Base-by-base conservation (phyloP, 2,329 filamentous ascomycete genomes). In the Neonectria hederae region DNA sequence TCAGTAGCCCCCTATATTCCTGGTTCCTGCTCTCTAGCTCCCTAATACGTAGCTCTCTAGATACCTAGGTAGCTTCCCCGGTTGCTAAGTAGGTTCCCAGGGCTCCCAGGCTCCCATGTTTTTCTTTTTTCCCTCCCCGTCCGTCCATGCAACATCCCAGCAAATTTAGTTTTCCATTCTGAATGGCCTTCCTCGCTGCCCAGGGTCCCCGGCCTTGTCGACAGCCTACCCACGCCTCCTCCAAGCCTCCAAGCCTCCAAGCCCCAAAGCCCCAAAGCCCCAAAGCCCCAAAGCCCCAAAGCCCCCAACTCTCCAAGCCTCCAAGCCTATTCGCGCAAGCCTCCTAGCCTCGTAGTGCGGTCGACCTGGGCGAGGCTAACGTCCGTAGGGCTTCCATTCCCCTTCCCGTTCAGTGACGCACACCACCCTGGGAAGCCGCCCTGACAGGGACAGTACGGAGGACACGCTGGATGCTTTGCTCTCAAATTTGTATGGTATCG, bases 281-380 rank as follows among this genome's bases (percentile, higher is more conserved):
- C 30, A 9, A 32, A 32, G 30, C 30, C 30, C 13, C 30, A 9
- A 32, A 30, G 14, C 17, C 38, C 48, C 40, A 22, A 38, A 38
- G 35, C 35, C 14, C n/a, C 35, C 32, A 38, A 28, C 5, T 8
- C 26, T 38, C 13, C 43, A 28, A 43, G 40, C 42, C 58, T 56
- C 54, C 43, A 40, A 32, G 21, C 45, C 32, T 57, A 21, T 26
- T 35, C 52, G 24, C 28, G 9, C 53, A 43, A 21, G 26, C 38
- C 22, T 26, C 53, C 19, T 35, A 28, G 52, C 42, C 55, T 54
- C 42, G 55, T 42, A 57, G 59, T 52, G 54, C 49, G 53, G 42
- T 42, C 54, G 28, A 54, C 48, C 46, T 58, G 54, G 54, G 54
- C 59, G 40, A 62, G 59, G 59, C 59, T 62, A 62, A 62, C 58